Conservation (phyloP, 1,284 basidiomycete species). For the Irpex lacteus region DNA sequence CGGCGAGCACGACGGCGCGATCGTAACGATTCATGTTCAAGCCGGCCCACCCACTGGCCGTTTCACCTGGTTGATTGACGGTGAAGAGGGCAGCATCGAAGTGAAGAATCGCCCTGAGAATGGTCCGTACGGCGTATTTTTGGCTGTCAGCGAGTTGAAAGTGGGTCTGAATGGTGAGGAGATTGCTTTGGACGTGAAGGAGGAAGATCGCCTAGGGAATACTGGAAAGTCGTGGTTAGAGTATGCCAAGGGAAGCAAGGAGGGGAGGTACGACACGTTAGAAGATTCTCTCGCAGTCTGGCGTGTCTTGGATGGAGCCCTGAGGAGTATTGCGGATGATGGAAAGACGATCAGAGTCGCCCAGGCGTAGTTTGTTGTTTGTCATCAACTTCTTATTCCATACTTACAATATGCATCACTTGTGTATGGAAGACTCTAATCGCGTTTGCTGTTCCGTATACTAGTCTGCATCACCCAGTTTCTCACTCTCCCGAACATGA, state of each 20-base stretch:
- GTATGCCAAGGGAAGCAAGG: conserved; percentile 36
- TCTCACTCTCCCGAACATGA: too few relatives aligned
- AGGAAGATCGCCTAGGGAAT: conserved; percentile 8
- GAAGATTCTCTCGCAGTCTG: conserved; percentile 28
- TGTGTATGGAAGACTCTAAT: too few relatives aligned
- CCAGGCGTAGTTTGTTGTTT: neutral
- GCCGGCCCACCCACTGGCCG: conserved; percentile 1
- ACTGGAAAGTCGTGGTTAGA: conserved; percentile 25
- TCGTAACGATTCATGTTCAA: conserved; percentile 15
- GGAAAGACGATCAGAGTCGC: neutral
- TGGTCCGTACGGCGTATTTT: neutral
- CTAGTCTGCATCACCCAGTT: too few relatives aligned
- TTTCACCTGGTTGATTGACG: conserved; percentile 33
- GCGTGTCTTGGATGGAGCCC: conserved; percentile 9
- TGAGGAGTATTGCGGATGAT: conserved; percentile 7
- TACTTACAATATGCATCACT: too few relatives aligned
- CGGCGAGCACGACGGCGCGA: neutral
- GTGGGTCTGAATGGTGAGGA: conserved; percentile 10
- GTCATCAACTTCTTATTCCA: too few relatives aligned
- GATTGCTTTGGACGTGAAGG: conserved; percentile 1
- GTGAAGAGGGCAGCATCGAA: conserved; percentile 32
- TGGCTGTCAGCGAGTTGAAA: neutral
- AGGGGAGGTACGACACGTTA: conserved; percentile 23
- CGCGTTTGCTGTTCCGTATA: too few relatives aligned
- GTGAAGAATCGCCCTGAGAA: conserved; percentile 9